Evolutionary conservation across 2,329 filamentous ascomycete species (phyloP).

Genomic region (Ophiostoma australiae): DNA sequence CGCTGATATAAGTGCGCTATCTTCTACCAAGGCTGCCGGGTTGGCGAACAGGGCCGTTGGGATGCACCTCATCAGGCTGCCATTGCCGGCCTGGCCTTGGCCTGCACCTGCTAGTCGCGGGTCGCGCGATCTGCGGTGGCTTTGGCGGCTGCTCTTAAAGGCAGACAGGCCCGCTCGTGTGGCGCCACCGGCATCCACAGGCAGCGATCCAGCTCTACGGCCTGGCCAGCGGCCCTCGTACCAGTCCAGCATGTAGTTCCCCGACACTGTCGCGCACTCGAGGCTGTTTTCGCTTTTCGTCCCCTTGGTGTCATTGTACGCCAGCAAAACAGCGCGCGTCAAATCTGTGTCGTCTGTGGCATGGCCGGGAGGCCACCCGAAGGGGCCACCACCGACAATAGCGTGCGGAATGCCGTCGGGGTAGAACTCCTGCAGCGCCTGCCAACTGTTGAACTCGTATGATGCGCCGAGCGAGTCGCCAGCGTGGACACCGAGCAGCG

Average conservation of each 20-base stretch:
- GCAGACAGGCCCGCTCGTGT: conserved; percentile 35
- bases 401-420: conserved; percentile 39
- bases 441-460: conserved; percentile 40
- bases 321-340: conserved; percentile 43
- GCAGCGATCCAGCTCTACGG: conserved; percentile 33
- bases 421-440: conserved; percentile 33
- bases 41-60: conserved; percentile 41
- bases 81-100: conserved; percentile 40
- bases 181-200: conserved; percentile 40
- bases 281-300: conserved; percentile 26
- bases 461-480: conserved; percentile 46
- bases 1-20: conserved; percentile 38
- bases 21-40: conserved; percentile 30
- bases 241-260: conserved; percentile 42
- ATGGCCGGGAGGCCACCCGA: conserved; percentile 41
- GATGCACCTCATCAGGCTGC: conserved; percentile 46
- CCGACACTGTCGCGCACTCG: conserved; percentile 35
- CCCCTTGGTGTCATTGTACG: conserved; percentile 35
- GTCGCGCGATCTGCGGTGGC: conserved; percentile 28
- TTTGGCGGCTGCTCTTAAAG: conserved; percentile 29
- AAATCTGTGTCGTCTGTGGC: conserved; percentile 48
- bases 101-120: conserved; percentile 38
- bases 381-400: conserved; percentile 43
- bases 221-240: conserved; percentile 41
- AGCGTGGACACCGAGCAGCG: conserved; percentile 44